phyloP scores from a whole-genome alignment of 192 early-diverging fungal genomes.

The Geranomyces variabilis region DNA sequence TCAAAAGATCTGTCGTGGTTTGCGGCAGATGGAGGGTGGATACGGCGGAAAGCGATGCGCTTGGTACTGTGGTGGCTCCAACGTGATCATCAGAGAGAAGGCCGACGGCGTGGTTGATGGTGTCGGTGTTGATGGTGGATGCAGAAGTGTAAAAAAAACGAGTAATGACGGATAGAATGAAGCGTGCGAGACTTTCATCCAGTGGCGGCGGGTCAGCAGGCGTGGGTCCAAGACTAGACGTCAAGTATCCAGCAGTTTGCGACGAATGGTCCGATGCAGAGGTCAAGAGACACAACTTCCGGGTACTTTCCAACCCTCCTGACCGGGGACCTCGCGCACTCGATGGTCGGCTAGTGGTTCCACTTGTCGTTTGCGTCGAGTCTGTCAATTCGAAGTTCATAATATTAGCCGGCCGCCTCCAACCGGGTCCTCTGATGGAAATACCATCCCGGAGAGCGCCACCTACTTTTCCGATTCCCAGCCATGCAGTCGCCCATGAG shows the following conservation, averaged over 20 bases:
- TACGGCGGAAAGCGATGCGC: conserved; percentile 25
- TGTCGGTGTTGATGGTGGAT: conserved; percentile 47
- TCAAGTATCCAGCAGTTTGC: conserved; percentile 12
- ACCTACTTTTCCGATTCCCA: conserved; percentile 71
- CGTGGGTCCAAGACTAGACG: conserved; percentile 4
- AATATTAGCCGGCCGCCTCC: too few species aligned
- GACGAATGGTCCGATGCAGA: conserved; percentile 29
- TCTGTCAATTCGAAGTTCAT: too few species aligned
- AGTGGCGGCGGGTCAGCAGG: conserved; percentile 73
- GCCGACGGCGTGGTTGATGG: conserved; percentile 44
- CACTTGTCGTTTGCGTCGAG: too few species aligned
- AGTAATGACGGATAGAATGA: conserved; percentile 62
- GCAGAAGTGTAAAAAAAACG: conserved; percentile 65
- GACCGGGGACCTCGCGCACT: background rate
- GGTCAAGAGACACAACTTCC: conserved; percentile 15
- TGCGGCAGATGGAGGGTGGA: conserved; percentile 3
- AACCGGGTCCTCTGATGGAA: too few species aligned
- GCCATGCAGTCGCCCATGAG: conserved; percentile 85
- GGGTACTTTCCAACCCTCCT: background rate
- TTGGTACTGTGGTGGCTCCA: conserved; percentile 23
- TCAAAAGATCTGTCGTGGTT: conserved; percentile 30
- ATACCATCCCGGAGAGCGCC: too few species aligned
- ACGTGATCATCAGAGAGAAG: conserved; percentile 18
- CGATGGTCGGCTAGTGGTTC: too few species aligned
- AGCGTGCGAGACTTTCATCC: conserved; percentile 72